Percentiles rank a stretch among this genome's conserved stretches.
Conservation (phyloP, 768 basidiomycete species). For the Lepiota venenata region DNA sequence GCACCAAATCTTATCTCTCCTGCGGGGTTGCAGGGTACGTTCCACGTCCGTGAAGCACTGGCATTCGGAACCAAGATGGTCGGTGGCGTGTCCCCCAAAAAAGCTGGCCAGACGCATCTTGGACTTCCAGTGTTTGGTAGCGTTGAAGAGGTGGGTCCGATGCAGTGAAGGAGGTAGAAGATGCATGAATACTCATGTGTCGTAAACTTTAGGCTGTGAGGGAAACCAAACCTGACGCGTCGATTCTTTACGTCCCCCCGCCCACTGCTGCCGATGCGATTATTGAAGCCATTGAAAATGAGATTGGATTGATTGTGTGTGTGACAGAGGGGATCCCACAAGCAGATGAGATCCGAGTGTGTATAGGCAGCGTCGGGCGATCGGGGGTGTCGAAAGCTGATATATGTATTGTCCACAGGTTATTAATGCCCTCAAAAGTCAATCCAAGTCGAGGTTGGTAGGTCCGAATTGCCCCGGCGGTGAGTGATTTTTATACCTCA, state of each 20-base stretch:
- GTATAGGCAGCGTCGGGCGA: conserved; percentile 19
- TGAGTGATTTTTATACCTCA: conserved; percentile 17
- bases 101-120: conserved; percentile 93
- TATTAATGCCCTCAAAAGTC: conserved; percentile 89
- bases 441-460: conserved; percentile 92
- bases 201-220: conserved; percentile 68
- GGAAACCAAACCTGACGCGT: conserved; percentile 86
- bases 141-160: conserved; percentile 73
- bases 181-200: conserved; percentile 6
- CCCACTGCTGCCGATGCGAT: conserved; percentile 95
- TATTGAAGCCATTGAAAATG: conserved; percentile 97
- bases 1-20: background rate
- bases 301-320: conserved; percentile 96
- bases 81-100: conserved; percentile 95
- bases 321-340: conserved; percentile 99
- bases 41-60: conserved; percentile 91
- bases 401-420: conserved; percentile 47
- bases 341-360: conserved; percentile 88
- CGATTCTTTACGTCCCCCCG: conserved; percentile 98
- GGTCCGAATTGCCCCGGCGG: conserved; percentile 97
- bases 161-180: background rate
- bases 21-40: conserved; percentile 68
- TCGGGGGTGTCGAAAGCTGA: background rate
- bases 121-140: conserved; percentile 92
- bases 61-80: conserved; percentile 97